These are phyloP conservation scores for Vigna trinervia DNA, from an alignment of 306 rosid genomes.

Conservation along the genomic window DNA sequence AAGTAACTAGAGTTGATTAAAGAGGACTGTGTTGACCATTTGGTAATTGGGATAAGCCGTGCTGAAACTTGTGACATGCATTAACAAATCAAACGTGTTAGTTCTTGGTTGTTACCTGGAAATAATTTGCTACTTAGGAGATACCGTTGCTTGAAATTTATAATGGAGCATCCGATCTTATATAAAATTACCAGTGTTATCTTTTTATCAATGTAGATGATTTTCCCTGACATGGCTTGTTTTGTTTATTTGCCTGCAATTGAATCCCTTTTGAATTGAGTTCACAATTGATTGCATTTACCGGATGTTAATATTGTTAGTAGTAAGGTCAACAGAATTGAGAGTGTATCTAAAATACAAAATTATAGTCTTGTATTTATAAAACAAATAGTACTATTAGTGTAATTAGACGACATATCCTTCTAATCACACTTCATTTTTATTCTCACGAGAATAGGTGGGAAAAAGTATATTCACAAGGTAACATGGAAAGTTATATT, in stretches of 20 bases:
- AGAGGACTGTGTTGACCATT: background rate
- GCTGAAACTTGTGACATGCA: background rate
- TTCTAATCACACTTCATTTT: background rate
- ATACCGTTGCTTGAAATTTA: conserved; percentile 30
- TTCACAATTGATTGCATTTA: conserved; percentile 12
- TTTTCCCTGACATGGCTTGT: background rate
- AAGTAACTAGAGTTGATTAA: conserved; percentile 20
- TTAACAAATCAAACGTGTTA: background rate
- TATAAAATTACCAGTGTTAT: background rate
- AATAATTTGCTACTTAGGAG: background rate
- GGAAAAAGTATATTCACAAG: background rate
- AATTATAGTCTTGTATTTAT: background rate
- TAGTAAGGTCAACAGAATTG: background rate
- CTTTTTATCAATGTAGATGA: conserved; percentile 20
- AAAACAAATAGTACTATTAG: background rate
- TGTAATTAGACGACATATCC: background rate
- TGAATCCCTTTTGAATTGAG: conserved; percentile 19
- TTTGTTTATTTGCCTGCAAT: conserved; percentile 19
- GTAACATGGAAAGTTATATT: background rate
- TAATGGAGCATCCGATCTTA: conserved; percentile 17
- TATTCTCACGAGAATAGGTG: too few species aligned
- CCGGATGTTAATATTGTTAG: background rate
- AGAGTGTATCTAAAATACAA: background rate
- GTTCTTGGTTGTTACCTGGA: conserved; percentile 22
- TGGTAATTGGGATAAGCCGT: conserved; percentile 5